phyloP scores from a whole-genome alignment of 139 green algal species.

The Zygnema cylindricum region DNA sequence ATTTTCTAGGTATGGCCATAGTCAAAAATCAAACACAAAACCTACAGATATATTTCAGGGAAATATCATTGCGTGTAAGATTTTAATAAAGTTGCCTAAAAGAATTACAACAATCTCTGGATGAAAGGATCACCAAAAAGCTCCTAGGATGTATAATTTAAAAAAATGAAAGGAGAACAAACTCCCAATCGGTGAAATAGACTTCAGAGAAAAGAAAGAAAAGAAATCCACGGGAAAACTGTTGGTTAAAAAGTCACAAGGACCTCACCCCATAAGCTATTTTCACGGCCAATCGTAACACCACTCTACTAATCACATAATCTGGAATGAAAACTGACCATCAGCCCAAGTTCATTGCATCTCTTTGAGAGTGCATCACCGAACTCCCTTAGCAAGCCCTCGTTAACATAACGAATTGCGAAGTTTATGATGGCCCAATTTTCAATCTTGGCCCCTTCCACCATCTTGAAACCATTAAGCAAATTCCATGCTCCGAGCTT shows the following conservation, averaged over 20 bases:
- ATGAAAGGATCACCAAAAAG: too few relatives aligned
- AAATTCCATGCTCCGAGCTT: not conserved
- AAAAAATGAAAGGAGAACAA: too few relatives aligned
- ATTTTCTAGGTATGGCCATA: too few relatives aligned
- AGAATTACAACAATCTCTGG: too few relatives aligned
- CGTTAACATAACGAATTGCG: not conserved
- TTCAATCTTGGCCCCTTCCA: not conserved
- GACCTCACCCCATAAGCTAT: not conserved
- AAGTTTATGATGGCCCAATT: not conserved
- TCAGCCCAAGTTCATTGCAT: conserved; percentile 8
- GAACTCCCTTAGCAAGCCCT: not conserved
- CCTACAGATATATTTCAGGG: too few relatives aligned
- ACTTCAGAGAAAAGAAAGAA: too few relatives aligned
- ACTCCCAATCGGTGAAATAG: too few relatives aligned
- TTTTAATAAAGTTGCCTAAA: too few relatives aligned
- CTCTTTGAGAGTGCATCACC: not conserved
- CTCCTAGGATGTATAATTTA: too few relatives aligned
- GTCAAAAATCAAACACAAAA: too few relatives aligned
- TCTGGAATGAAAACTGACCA: not conserved
- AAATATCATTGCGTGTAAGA: too few relatives aligned
- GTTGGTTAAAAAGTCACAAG: not conserved
- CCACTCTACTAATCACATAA: not conserved
- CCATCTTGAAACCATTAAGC: not conserved
- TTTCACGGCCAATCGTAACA: not conserved
- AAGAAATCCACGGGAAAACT: too few relatives aligned